phyloP scores from a whole-genome alignment of 2,329 filamentous ascomycete genomes.

The Phialemoniopsis sp. region DNA sequence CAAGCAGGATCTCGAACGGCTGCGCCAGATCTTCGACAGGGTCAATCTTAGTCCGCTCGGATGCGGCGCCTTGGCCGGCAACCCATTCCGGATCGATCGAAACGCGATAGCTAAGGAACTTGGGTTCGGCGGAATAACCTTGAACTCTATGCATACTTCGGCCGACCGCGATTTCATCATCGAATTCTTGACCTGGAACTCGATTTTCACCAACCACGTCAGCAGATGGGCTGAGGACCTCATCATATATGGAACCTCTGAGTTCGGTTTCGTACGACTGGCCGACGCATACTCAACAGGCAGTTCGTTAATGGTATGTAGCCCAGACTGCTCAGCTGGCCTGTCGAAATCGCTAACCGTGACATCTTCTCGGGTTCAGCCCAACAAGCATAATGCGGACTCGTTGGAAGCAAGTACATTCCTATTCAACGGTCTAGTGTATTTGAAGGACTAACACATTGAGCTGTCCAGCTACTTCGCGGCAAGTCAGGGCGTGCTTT shows the following conservation, averaged over 20 bases:
- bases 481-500: constrained; percentile 74
- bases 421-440: too few relatives aligned
- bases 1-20: constrained; percentile 68
- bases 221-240: constrained; percentile 81
- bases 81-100: constrained; percentile 79
- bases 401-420: too few relatives aligned
- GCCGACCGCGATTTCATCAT: constrained; percentile 78
- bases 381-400: too few relatives aligned
- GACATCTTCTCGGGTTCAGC: too few relatives aligned
- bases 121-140: constrained; percentile 70
- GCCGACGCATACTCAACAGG: constrained; percentile 80
- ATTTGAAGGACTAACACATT: too few relatives aligned
- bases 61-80: constrained; percentile 74
- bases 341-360: too few relatives aligned
- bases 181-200: constrained; percentile 77
- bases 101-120: constrained; percentile 74
- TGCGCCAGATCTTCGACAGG: constrained; percentile 68
- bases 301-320: constrained; percentile 47
- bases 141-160: constrained; percentile 74
- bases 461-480: constrained; percentile 74
- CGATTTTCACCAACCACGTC: constrained; percentile 75
- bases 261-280: constrained; percentile 72
- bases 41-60: constrained; percentile 72
- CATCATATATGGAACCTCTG: constrained; percentile 73
- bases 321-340: too few relatives aligned